A percentile compares a stretch with the other conserved stretches of the same genome.
phyloP scores from a whole-genome alignment of 257 asterid species.

The Paraleonurus japonicus region DNA sequence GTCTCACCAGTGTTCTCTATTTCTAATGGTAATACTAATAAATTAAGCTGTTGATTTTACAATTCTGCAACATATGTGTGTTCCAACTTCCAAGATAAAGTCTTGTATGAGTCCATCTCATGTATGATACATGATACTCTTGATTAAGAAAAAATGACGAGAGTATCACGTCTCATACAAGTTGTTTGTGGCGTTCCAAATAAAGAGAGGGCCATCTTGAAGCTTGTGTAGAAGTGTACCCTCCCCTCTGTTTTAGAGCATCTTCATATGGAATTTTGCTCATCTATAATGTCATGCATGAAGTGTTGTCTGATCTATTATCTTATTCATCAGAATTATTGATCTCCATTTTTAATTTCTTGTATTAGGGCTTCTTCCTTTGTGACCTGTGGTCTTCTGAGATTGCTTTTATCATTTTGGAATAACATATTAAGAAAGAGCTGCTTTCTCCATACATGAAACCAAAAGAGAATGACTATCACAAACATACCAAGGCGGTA shows the following conservation, averaged over 20 bases:
- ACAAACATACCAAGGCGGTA: constrained; percentile 65
- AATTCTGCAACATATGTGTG: background rate
- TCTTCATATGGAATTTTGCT: no score
- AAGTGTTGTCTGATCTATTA: background rate
- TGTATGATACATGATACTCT: no score
- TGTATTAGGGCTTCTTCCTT: constrained; percentile 33
- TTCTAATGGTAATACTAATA: background rate
- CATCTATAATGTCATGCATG: background rate
- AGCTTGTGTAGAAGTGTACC: background rate
- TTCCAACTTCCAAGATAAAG: background rate
- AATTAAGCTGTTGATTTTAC: background rate
- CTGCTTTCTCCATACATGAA: constrained; percentile 36
- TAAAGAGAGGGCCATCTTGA: background rate
- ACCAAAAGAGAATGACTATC: constrained; percentile 56
- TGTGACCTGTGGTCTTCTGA: constrained; percentile 12
- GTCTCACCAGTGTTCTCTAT: background rate
- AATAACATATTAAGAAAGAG: background rate
- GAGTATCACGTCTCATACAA: no score
- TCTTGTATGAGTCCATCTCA: background rate
- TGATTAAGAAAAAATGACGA: no score
- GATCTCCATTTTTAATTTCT: constrained; percentile 6
- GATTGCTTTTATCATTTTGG: constrained; percentile 9
- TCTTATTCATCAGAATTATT: background rate
- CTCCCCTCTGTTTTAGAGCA: background rate
- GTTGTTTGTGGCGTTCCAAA: background rate